Conservation (phyloP, 306 rosid genomes). For the Amphicarpaea edgeworthii region DNA sequence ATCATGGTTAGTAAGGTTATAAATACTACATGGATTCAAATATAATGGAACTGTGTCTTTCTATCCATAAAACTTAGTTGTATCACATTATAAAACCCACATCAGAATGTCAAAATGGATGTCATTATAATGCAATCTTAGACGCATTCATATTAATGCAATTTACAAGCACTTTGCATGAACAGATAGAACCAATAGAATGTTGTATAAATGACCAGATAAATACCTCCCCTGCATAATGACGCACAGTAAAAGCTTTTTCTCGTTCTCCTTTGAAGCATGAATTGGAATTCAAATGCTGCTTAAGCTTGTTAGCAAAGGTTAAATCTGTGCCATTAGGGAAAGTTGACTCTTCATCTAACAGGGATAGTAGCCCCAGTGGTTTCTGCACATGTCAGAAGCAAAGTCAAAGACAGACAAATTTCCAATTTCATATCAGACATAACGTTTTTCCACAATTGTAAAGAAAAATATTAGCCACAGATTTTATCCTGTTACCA, state of each 20-base stretch:
- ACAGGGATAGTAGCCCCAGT: conserved; percentile 87
- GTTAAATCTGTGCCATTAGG: conserved; percentile 96
- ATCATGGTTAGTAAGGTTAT: conserved; percentile 15
- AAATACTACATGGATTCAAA: conserved; percentile 20
- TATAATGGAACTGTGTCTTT: conserved; percentile 29
- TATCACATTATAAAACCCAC: conserved; percentile 27
- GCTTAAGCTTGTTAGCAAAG: conserved; percentile 96
- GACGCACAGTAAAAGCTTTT: conserved; percentile 84
- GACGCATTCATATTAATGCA: conserved; percentile 12
- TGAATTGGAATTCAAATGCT: conserved; percentile 79
- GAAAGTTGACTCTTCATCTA: conserved; percentile 98
- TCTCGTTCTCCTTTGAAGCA: conserved; percentile 92
- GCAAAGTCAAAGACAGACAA: conserved; percentile 36
- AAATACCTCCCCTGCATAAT: conserved; percentile 99
- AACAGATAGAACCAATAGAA: conserved; percentile 24
- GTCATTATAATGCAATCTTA: conserved; percentile 16
- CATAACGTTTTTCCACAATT: conserved; percentile 4
- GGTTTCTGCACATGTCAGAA: conserved; percentile 79
- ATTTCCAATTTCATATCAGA: conserved; percentile 31
- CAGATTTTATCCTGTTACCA: neutral
- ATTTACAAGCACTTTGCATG: conserved; percentile 33
- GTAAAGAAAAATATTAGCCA: conserved; percentile 15
- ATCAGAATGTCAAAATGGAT: conserved; percentile 26
- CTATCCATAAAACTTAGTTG: conserved; percentile 22
- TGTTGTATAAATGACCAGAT: conserved; percentile 37